A percentile compares a stretch with the other conserved stretches of the same genome.
phyloP scores from a whole-genome alignment of 225 moss, liverwort and hornwort genomes.

The Polytrichum formosum region DNA sequence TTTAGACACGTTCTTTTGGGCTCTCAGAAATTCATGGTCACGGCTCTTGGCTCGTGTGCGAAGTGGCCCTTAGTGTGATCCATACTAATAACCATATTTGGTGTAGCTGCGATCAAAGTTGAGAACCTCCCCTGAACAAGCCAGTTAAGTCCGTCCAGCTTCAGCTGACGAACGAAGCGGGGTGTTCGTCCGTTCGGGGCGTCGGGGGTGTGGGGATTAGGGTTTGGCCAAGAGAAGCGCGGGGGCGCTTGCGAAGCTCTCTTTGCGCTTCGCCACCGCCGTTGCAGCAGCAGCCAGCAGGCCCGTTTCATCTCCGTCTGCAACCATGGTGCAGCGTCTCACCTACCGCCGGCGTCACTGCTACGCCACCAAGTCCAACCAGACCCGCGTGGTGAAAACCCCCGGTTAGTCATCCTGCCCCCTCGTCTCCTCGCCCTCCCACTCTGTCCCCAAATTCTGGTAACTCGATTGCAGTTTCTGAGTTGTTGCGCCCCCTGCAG shows the following conservation, averaged over 20 bases:
- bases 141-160: no score
- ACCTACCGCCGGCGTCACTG: slow-evolving; percentile 15
- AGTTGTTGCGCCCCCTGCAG: slow-evolving; percentile 10
- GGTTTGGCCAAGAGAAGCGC: not conserved
- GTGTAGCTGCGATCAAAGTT: no score
- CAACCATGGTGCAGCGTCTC: slow-evolving; percentile 13
- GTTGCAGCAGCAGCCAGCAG: slow-evolving; percentile 6
- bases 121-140: no score
- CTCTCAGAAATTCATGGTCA: no score
- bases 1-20: no score
- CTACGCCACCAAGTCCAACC: slow-evolving; percentile 18
- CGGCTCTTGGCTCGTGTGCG: no score
- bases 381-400: slow-evolving; percentile 11
- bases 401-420: slow-evolving; percentile 1
- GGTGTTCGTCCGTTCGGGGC: not conserved
- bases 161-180: not conserved
- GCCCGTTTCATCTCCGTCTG: not conserved
- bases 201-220: not conserved
- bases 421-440: no score
- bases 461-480: not conserved
- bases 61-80: no score
- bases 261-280: slow-evolving; percentile 17
- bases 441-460: no score
- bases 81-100: no score
- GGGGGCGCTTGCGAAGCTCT: fast-evolving